Percentiles rank a stretch among this genome's conserved stretches.
phyloP scores from a whole-genome alignment of 2,329 filamentous ascomycete genomes.

The Beauveria asiatica region DNA sequence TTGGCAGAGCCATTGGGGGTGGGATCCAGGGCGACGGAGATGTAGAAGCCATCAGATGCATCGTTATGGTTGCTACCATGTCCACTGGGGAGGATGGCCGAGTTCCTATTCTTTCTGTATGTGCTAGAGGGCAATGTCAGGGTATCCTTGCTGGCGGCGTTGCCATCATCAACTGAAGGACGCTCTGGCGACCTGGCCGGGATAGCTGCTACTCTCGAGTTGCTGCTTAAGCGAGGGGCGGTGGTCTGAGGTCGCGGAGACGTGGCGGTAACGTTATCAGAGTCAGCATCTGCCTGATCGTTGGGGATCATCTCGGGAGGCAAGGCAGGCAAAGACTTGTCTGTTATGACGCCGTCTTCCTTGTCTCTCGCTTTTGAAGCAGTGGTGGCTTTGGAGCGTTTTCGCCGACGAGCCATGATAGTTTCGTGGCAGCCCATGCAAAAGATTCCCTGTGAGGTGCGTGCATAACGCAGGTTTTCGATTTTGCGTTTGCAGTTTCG shows the following conservation, averaged over 20 bases:
- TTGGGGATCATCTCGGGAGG: slow-evolving; percentile 65
- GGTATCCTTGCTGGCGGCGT: slow-evolving; percentile 40
- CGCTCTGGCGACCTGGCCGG: slow-evolving; percentile 48
- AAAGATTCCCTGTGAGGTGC: slow-evolving; percentile 96
- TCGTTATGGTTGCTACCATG: slow-evolving; percentile 39
- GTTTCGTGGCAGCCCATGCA: slow-evolving; percentile 99
- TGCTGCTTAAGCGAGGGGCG: slow-evolving; percentile 39
- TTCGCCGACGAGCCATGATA: slow-evolving; percentile 83
- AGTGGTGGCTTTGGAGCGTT: slow-evolving; percentile 66
- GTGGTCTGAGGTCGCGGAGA: slow-evolving; percentile 50
- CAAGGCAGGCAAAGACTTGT: slow-evolving; percentile 88
- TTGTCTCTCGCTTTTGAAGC: slow-evolving; percentile 53
- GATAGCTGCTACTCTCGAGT: slow-evolving; percentile 45
- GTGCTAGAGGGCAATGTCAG: slow-evolving; percentile 65
- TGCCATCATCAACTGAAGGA: slow-evolving; percentile 22
- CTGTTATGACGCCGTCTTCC: slow-evolving; percentile 56
- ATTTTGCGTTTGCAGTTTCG: slow-evolving; percentile 98
- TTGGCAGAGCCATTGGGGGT: slow-evolving; percentile 48
- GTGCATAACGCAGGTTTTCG: slow-evolving; percentile 93
- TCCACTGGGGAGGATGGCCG: slow-evolving; percentile 47
- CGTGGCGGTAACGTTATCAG: slow-evolving; percentile 60
- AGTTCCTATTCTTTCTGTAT: slow-evolving; percentile 72
- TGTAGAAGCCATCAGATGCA: slow-evolving; percentile 62
- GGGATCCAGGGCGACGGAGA: slow-evolving; percentile 66
- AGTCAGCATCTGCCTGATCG: slow-evolving; percentile 50